Percentiles rank a stretch among this genome's conserved stretches.
Conservation (phyloP, 169 alveolate species). For the Haemoproteus tartakovskyi region DNA sequence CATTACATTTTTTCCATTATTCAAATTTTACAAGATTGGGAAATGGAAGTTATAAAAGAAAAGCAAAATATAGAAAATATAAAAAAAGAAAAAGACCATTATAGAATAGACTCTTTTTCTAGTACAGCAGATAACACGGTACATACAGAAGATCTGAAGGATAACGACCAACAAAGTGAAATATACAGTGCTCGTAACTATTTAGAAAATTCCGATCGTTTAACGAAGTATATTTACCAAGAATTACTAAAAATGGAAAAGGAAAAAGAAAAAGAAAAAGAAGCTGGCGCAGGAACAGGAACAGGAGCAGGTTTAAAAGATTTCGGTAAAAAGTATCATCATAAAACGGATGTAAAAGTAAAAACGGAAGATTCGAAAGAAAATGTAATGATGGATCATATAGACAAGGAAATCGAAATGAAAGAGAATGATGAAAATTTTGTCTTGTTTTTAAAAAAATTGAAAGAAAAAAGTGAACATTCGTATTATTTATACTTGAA, state of each 20-base stretch:
- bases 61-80: neutral
- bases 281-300: neutral
- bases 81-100: neutral
- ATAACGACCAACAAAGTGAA: too few species aligned
- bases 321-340: neutral
- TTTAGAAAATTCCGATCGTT: slow-evolving; percentile 53
- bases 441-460: slow-evolving; percentile 52
- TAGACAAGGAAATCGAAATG: too few species aligned
- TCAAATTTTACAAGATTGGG: slow-evolving; percentile 27
- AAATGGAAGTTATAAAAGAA: too few species aligned
- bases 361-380: neutral
- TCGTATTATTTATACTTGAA: slow-evolving; percentile 57
- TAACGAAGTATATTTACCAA: slow-evolving; percentile 21
- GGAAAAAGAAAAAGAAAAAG: neutral
- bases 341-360: neutral
- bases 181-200: too few species aligned
- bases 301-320: neutral
- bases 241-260: slow-evolving; percentile 7
- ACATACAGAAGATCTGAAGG: too few species aligned
- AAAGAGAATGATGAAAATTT: slow-evolving; percentile 54
- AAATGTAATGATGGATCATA: neutral
- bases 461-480: slow-evolving; percentile 41
- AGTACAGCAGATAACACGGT: neutral
- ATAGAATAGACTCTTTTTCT: too few species aligned
- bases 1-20: slow-evolving; percentile 41